Evolutionary conservation across 2,329 filamentous ascomycete species (phyloP).

Genomic region (Ceratocystis cubensis): DNA sequence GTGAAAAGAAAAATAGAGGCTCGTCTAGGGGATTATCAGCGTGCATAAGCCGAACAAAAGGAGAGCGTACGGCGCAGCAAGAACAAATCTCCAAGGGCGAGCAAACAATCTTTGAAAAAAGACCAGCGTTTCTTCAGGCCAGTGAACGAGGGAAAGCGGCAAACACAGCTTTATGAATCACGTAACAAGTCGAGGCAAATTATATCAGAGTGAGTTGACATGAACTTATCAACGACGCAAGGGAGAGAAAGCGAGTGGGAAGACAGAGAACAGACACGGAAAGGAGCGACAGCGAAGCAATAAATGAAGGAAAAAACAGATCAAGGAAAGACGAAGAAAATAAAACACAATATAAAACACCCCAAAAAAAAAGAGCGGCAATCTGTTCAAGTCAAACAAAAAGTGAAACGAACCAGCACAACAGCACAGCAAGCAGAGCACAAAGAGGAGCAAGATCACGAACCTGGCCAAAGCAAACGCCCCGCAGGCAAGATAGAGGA

Average conservation of each 20-base stretch:
- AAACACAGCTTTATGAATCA: not conserved
- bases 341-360: not conserved
- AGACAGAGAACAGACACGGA: not conserved
- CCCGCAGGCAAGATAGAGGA: not conserved
- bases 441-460: not conserved
- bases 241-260: not conserved
- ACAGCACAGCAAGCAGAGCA: not conserved
- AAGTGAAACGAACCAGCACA: not conserved
- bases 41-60: no score
- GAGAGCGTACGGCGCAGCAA: no score
- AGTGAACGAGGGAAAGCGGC: not conserved
- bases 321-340: not conserved
- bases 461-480: not conserved
- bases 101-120: conserved; percentile 5
- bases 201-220: not conserved
- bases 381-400: not conserved
- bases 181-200: not conserved
- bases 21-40: not conserved
- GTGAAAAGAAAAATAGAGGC: not conserved
- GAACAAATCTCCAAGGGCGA: no score
- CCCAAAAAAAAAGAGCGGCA: not conserved
- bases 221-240: not conserved
- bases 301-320: not conserved
- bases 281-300: not conserved
- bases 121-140: not conserved